Evolutionary conservation across 495 filamentous ascomycete species (phyloP), one percentile per base, ranked within the genome.

Genomic region (Apodospora peruviana): DNA sequence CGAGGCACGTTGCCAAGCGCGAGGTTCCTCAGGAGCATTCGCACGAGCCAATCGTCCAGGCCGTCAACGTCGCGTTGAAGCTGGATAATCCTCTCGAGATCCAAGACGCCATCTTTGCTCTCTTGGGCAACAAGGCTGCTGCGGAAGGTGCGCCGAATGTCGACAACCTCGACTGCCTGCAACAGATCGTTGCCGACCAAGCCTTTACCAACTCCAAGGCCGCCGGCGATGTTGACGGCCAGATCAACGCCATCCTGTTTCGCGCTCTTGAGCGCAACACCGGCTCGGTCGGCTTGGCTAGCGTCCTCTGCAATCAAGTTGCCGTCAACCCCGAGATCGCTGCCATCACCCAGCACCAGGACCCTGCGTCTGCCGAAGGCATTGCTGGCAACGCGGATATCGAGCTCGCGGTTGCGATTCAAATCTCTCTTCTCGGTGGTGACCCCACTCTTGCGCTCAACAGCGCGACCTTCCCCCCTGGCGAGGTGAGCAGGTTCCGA

Each of bases 161-260:
- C 51, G 58, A 69, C 19, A 76, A 84, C 56, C 51, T 76, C 36
- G 79, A 84, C 66, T 86, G 82, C 59, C 73, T 86, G 18, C 80
- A 85, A 59, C 81, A 84, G 63, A 80, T 77, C 42, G 74, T 78
- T 19, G 82, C 83, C 43, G 82, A 85, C 66, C 81, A 82, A 62
- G 82, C 82, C 53, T 84, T 85, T 63, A 83, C 82, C 61, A 86
- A 86, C 56, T 78, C 81, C 40, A 83, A 85, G 61, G 81, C 66
- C 4, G 78, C 77, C 40, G 70, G 70, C 24, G 78, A 84, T 57
- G 57, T 83, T 18, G 63, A 75, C 9, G 76, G 75, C 48, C 73
- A 75, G 76, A 63, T 70, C 25, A 72, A 73, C 46, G 82, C 82
- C 37, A 67, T 86, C 48, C 67, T 83, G 45, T 86, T 74, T 66